phyloP scores from a whole-genome alignment of 306 rosid genomes.

The Dalbergia oliveri region DNA sequence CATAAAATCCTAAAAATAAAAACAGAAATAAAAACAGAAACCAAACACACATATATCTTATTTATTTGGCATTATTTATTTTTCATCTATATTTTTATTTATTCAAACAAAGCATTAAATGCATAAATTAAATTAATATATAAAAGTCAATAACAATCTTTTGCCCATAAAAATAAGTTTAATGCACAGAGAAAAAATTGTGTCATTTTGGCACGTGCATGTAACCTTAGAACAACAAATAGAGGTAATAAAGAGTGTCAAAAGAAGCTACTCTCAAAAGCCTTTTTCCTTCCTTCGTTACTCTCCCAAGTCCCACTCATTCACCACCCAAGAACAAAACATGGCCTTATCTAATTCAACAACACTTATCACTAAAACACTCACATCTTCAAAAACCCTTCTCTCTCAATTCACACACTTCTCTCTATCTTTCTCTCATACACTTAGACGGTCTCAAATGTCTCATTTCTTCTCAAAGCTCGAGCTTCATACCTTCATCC shows the following conservation, averaged over 20 bases:
- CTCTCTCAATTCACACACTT: not conserved
- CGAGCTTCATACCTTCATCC: constrained; percentile 27
- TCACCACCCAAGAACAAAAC: not conserved
- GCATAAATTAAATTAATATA: too few relatives aligned
- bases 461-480: not conserved
- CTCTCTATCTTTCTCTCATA: not conserved
- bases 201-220: not conserved
- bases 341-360: too few relatives aligned
- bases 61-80: too few relatives aligned
- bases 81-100: too few relatives aligned
- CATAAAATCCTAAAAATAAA: too few relatives aligned
- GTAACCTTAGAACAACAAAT: not conserved
- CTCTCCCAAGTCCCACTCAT: not conserved
- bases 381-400: not conserved
- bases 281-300: not conserved
- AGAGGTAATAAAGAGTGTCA: not conserved
- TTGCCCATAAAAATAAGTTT: too few relatives aligned
- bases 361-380: not conserved
- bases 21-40: too few relatives aligned
- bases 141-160: too few relatives aligned
- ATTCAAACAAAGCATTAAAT: too few relatives aligned
- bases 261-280: not conserved
- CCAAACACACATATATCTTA: too few relatives aligned
- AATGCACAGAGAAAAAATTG: too few relatives aligned
- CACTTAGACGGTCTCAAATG: not conserved